Base-by-base conservation (phyloP, 2,329 filamentous ascomycete genomes). In the Phoma herbarum region DNA sequence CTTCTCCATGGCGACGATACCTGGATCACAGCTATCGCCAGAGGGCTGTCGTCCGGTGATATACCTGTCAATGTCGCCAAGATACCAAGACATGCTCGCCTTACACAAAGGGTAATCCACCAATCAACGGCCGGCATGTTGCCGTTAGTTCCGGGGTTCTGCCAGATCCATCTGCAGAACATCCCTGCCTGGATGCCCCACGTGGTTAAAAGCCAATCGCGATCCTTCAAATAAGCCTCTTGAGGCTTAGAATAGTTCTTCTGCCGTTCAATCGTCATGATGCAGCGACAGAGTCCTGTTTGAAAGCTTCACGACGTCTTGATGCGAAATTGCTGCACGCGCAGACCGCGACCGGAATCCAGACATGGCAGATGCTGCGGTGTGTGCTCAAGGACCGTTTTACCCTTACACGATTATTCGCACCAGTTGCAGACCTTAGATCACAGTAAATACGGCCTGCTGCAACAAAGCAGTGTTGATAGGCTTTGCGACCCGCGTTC, bases 1-100 rank as follows among this genome's bases (percentile, higher is more conserved):
- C 11, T 26, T 10, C 6, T 10, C 12, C 25, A 33, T 57, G 1
- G 9, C n/a, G n/a, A 35, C 3, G 31, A 10, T 23, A 12, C 4
- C 8, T 22, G n/a, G 14, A 41, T n/a, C 16, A 18, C 22, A 22
- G 14, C 41, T 43, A 10, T 29, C 18, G 12, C n/a, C n/a, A 10
- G 18, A 33, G 48, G 7, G 23, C 23, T 43, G 14, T 51, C 48
- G 18, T 33, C 37, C 37, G 29, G n/a, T 52, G 18, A 49, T 44
- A 18, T 55, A 48, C 10, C 16, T 50, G 44, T 28, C 43, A 29
- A 18, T 16, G 20, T 43, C 26, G 54, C 54, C 54, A 57, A 57
- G 54, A 46, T 37, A 28, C 44, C 52, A 44, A 56, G 52, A 12
- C 41, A n/a, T 35, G n/a, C 33, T 41, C 16, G 22, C 42, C 12